Conservation (phyloP, 2,329 filamentous ascomycete genomes). For the Sporothrix brunneoviolacea region DNA sequence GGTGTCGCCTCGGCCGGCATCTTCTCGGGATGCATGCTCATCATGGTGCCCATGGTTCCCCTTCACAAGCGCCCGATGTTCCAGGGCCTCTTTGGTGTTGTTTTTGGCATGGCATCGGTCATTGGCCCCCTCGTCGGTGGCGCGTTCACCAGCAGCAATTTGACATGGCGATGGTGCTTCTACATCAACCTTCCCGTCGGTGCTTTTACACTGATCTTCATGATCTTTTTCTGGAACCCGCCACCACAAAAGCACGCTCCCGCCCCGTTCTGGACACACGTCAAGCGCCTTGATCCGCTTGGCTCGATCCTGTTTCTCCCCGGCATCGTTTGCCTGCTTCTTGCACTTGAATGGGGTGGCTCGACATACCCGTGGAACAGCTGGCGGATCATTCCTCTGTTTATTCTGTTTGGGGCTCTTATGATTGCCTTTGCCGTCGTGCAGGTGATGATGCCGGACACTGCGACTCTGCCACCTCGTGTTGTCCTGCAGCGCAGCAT, state of each 20-base stretch:
- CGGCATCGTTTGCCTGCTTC: constrained; percentile 33
- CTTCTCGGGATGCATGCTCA: constrained; percentile 50
- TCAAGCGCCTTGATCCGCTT: constrained; percentile 50
- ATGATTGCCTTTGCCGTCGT: constrained; percentile 42
- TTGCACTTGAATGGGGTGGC: constrained; percentile 39
- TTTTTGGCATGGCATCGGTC: constrained; percentile 50
- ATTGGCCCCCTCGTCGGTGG: constrained; percentile 48
- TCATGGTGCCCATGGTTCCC: constrained; percentile 52
- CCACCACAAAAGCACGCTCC: constrained; percentile 28
- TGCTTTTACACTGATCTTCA: constrained; percentile 40
- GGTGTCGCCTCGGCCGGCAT: constrained; percentile 52
- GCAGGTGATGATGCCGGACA: constrained; percentile 47
- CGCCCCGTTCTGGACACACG: constrained; percentile 33
- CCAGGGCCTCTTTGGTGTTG: constrained; percentile 47
- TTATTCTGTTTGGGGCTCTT: constrained; percentile 43
- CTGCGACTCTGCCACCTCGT: constrained; percentile 49
- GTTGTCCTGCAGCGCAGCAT: constrained; percentile 52
- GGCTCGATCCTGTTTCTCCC: constrained; percentile 38
- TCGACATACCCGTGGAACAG: constrained; percentile 26
- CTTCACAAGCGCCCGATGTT: constrained; percentile 55
- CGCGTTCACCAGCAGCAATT: constrained; percentile 43
- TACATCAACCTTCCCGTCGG: constrained; percentile 54
- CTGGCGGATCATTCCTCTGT: constrained; percentile 33
- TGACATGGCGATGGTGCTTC: constrained; percentile 53
- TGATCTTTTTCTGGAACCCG: constrained; percentile 42